Evolutionary conservation across 352 stramenopile genomes (phyloP).

Genomic region (Pythium grandisporangium): DNA sequence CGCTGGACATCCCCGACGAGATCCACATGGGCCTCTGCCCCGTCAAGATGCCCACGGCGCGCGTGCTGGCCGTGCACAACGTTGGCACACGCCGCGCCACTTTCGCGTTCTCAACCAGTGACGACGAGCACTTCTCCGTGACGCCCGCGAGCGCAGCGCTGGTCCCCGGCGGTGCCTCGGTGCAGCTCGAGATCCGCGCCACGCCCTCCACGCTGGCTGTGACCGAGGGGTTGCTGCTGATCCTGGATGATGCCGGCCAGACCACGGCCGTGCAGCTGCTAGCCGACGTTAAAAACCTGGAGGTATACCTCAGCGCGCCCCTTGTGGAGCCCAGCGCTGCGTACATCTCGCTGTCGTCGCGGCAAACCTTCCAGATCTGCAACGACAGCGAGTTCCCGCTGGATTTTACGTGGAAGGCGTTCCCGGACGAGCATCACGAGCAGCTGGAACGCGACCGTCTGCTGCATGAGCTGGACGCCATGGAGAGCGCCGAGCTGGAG

Average conservation of each 20-base stretch:
- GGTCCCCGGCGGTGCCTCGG: slow-evolving; percentile 34
- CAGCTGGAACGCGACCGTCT: slow-evolving; percentile 77
- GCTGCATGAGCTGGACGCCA: slow-evolving; percentile 67
- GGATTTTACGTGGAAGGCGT: slow-evolving; percentile 90
- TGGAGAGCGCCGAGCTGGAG: slow-evolving; percentile 71
- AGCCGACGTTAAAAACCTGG: slow-evolving; percentile 77
- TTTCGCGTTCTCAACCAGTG: slow-evolving; percentile 63
- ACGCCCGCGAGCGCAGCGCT: slow-evolving; percentile 53
- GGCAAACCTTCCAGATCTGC: slow-evolving; percentile 87
- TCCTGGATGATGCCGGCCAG: slow-evolving; percentile 78
- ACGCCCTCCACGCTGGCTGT: slow-evolving; percentile 19
- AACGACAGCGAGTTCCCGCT: slow-evolving; percentile 91
- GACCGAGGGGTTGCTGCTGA: slow-evolving; percentile 66
- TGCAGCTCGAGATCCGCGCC: slow-evolving; percentile 79
- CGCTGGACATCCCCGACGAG: slow-evolving; percentile 87
- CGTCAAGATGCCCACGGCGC: slow-evolving; percentile 75
- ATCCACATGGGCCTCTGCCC: slow-evolving; percentile 82
- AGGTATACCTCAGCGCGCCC: slow-evolving; percentile 86
- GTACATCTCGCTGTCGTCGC: slow-evolving; percentile 90
- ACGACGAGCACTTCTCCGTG: slow-evolving; percentile 60
- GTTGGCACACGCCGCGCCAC: slow-evolving; percentile 69
- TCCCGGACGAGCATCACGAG: slow-evolving; percentile 58
- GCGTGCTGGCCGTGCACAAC: slow-evolving; percentile 86
- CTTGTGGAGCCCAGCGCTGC: slow-evolving; percentile 78
- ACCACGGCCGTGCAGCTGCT: slow-evolving; percentile 56